Base-by-base conservation (phyloP, 148 eudicot genomes). In the Nepenthes mirabilis region DNA sequence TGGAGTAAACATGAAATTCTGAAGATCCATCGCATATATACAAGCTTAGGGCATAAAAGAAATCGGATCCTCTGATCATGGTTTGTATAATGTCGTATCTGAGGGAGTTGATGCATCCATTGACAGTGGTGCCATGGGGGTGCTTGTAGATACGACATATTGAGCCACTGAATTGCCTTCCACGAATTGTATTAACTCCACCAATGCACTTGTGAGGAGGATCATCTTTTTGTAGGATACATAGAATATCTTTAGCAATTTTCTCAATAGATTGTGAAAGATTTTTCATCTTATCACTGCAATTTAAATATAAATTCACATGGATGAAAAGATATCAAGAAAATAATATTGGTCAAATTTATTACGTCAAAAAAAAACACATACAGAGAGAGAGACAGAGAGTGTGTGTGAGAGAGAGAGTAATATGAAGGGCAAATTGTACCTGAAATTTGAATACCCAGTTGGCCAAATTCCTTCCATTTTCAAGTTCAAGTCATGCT, bases 1-100 rank as follows among this genome's bases (percentile, higher is more conserved):
- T 91, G 51, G 91, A 84, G 68, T 91, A 91, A 60, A 84, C 82
- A 83, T 91, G 97, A 51, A 91, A 91, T 71, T 87, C 85, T 0
- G 86, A 76, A 6, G 78, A 74, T 14, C 77, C 91, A 63, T 75
- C 74, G 52, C 87, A 82, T 10, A 84, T 34, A 60, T 91, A 95
- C 60, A 87, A 47, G 43, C 87, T 70, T 12, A 91, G 62, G 34
- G 97, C 77, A 72, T 91, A 91, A 2, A 89, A 70, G 58, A 72
- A 81, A 55, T 87, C 91, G 8, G 85, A 76, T 43, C 95, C 91
- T 58, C 79, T 79, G 52, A 91, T 78, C 80, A 91, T 73, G 88
- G 81, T 91, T 59, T 84, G 68, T 11, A 91, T 84, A 48, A 91
- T 85, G 51, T 91, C 90, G 34, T 81, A 77, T 65, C 77, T 76